Evolutionary conservation across 768 basidiomycete genomes (phyloP).

Genomic region (Cubamyces sp.): DNA sequence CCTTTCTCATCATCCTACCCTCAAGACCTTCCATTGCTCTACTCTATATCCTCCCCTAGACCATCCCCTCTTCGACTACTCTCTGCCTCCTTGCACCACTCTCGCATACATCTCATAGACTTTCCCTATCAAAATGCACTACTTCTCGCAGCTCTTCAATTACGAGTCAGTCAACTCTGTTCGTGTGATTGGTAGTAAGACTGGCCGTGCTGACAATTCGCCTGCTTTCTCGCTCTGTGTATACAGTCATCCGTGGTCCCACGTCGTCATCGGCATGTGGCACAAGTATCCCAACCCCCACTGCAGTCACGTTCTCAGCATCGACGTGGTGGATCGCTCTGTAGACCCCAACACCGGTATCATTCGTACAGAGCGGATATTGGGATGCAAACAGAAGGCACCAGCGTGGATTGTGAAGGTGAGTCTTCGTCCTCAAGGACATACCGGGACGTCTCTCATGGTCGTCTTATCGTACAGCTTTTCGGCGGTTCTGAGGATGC

Average conservation of each 20-base stretch:
- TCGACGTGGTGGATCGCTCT: constrained; percentile 85
- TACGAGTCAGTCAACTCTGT: constrained; percentile 68
- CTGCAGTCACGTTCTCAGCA: constrained; percentile 84
- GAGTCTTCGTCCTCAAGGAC: constrained; percentile 29
- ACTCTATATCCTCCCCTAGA: constrained; percentile 26
- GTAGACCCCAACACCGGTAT: constrained; percentile 85
- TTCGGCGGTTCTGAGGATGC: constrained; percentile 94
- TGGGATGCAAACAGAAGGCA: constrained; percentile 91
- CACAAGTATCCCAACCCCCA: constrained; percentile 96
- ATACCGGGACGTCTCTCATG: background rate
- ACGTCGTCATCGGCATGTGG: constrained; percentile 93
- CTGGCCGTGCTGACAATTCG: constrained; percentile 14
- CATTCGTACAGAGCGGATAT: constrained; percentile 86
- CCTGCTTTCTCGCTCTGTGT: constrained; percentile 19
- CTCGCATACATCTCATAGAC: constrained; percentile 2
- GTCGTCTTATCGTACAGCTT: constrained; percentile 49
- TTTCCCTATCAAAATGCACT: constrained; percentile 59
- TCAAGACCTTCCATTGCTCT: constrained; percentile 20
- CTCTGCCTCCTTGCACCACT: background rate
- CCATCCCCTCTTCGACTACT: constrained; percentile 11
- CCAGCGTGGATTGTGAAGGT: constrained; percentile 95
- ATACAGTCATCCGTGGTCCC: constrained; percentile 83
- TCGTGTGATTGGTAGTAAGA: constrained; percentile 18
- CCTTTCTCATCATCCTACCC: constrained; percentile 15
- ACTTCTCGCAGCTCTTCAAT: constrained; percentile 82